Evolutionary conservation across 1,139 yeast species (phyloP), one percentile per base, ranked within the genome.

Genomic region (Debaryomycetaceae sp.): DNA sequence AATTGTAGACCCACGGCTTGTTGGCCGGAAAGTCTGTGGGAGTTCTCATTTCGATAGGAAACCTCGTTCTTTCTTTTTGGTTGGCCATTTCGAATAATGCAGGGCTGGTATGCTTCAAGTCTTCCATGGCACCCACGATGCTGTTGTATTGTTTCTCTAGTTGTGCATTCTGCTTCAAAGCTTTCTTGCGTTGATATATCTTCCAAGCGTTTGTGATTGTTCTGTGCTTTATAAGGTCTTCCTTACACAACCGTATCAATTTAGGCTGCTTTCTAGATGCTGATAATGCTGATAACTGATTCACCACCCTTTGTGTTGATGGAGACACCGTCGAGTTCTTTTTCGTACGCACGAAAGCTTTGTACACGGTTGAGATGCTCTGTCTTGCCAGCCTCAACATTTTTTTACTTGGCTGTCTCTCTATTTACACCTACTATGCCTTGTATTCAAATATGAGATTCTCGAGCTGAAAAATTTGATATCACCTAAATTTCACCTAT

Each of bases 21-120:
- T 80, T 82, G 36, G 98, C 86, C n/a, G 99, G 99, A 50, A 74
- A 88, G 45, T 90, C 95, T 1, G 96, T 87, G 33, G 99, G 98
- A 5, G 87, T 81, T 60, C 95, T 80, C 69, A 89, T 65, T 57
- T 91, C 97, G 57, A 84, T 63, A 6, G 95, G 93, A 60, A 83
- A 86, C 56, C 82, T 71, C 52, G 76, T 78, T 47, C 74, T 73
- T 49, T 80, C 78, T 44, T 69, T 64, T 31, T 61, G 59, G 57
- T 74, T 76, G 35, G 85, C 83, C 36, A 75, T 75, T 48, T 75
- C 76, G 51, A 64, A 80, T 48, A 86, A 69, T 48, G 66, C 69
- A 0, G 81, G 78, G 51, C 66, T 67, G 24, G 69, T 48, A 9
- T 60, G 49, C 55, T 83, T 75, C 59, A 93, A 78, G 50, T 83